phyloP scores from a whole-genome alignment of 2,329 filamentous ascomycete species.

The Alternaria dauci region DNA sequence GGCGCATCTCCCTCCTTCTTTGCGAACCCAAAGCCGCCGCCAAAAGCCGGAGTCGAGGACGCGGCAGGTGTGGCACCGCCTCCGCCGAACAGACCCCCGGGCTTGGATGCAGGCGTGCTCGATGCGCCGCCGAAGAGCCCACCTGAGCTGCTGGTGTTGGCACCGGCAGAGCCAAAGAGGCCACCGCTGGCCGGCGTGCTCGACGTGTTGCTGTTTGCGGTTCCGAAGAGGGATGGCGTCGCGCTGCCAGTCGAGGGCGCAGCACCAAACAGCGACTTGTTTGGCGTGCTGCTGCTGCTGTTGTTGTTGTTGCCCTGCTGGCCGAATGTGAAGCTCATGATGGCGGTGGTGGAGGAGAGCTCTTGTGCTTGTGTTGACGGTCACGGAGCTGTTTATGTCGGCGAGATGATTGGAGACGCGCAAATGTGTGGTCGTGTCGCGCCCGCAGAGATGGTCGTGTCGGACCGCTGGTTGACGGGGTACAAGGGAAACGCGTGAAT shows the following conservation, averaged over 20 bases:
- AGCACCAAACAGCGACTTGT: constrained; percentile 44
- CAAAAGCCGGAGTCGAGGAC: constrained; percentile 25
- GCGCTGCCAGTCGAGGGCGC: constrained; percentile 33
- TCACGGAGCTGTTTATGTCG: constrained; percentile 4
- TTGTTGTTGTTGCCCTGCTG: constrained; percentile 9
- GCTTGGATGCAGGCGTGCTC: constrained; percentile 40
- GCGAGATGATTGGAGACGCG: constrained; percentile 7
- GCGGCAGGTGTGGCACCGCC: constrained; percentile 35
- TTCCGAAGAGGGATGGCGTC: constrained; percentile 39
- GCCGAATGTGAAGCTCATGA: constrained; percentile 46
- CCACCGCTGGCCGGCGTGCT: constrained; percentile 29
- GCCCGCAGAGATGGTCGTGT: constrained; percentile 1
- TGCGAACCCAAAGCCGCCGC: constrained; percentile 26
- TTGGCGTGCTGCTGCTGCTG: constrained; percentile 31
- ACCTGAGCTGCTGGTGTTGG: constrained; percentile 20
- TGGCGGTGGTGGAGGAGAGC: constrained; percentile 20
- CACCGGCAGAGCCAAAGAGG: constrained; percentile 26
- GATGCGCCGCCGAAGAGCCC: constrained; percentile 40
- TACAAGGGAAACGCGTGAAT: constrained; percentile 21
- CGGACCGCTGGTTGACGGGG: constrained; percentile 7
- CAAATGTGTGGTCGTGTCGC: constrained; percentile 5
- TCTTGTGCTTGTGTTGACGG: constrained; percentile 28
- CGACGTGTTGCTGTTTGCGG: constrained; percentile 25
- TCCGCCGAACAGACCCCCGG: constrained; percentile 40
- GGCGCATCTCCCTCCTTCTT: constrained; percentile 33